A percentile compares a stretch with the other conserved stretches of the same genome.
Conservation (phyloP, 192 early-diverging fungal genomes). For the Coemansia sp. region DNA sequence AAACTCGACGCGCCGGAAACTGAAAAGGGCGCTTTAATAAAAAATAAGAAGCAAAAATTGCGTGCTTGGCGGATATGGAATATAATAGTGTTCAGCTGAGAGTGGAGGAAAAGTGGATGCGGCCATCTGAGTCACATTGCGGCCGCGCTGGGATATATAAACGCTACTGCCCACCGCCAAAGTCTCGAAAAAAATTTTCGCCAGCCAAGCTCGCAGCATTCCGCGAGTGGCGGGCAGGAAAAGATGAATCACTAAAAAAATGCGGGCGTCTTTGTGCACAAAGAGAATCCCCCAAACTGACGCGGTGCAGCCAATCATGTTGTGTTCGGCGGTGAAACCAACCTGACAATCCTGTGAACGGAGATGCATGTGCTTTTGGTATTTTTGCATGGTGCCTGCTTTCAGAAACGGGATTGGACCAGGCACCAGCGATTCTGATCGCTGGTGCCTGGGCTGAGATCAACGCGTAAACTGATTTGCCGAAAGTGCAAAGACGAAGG, state of each 20-base stretch:
- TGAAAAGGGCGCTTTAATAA: conserved; percentile 23
- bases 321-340: not conserved
- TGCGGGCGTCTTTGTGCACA: not conserved
- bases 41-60: conserved; percentile 1
- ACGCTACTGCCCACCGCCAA: not conserved
- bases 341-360: not conserved
- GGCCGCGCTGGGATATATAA: conserved; percentile 15
- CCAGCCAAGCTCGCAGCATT: conserved; percentile 7
- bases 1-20: conserved; percentile 21
- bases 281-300: conserved; percentile 1
- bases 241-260: not conserved
- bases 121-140: not conserved
- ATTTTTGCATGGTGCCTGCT: not conserved
- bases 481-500: too few relatives aligned
- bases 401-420: not conserved
- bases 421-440: too few relatives aligned
- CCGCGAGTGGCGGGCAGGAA: not conserved
- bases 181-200: conserved; percentile 10
- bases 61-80: conserved; percentile 3
- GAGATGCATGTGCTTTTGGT: conserved; percentile 1
- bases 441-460: too few relatives aligned
- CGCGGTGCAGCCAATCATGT: conserved; percentile 12
- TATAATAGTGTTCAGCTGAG: not conserved
- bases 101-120: not conserved
- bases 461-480: too few relatives aligned